Conservation (phyloP, 495 filamentous ascomycete species). For the Aspergillus diversus region DNA sequence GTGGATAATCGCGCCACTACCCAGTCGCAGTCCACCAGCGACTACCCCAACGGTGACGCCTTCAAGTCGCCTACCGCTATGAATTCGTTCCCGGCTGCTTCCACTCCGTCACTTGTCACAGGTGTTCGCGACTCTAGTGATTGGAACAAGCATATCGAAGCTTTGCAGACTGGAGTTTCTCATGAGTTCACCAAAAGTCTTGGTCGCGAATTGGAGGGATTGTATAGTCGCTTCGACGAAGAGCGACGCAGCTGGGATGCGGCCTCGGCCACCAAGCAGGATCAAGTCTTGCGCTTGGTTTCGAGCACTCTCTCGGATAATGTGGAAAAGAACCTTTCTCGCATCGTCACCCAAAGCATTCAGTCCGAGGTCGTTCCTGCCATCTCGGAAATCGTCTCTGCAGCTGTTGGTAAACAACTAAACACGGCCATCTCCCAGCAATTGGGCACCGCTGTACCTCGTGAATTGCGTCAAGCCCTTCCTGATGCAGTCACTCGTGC, state of each 20-base stretch:
- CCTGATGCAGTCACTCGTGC: constrained; percentile 60
- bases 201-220: constrained; percentile 56
- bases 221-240: constrained; percentile 66
- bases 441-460: constrained; percentile 50
- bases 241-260: constrained; percentile 68
- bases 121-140: constrained; percentile 36
- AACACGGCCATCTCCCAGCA: constrained; percentile 55
- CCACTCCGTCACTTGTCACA: constrained; percentile 16
- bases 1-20: constrained; percentile 10
- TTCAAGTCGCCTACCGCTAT: constrained; percentile 13
- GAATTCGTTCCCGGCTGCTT: constrained; percentile 13
- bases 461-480: constrained; percentile 57
- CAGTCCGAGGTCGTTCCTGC: constrained; percentile 65
- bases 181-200: constrained; percentile 60
- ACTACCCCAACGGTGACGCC: constrained; percentile 27
- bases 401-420: constrained; percentile 64
- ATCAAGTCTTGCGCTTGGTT: constrained; percentile 82
- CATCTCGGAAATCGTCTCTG: constrained; percentile 51
- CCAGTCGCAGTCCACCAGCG: constrained; percentile 15
- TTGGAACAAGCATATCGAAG: constrained; percentile 56
- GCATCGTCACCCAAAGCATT: constrained; percentile 70
- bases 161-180: constrained; percentile 58
- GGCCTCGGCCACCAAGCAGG: constrained; percentile 68
- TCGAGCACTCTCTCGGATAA: constrained; percentile 88
- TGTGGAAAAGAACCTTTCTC: constrained; percentile 76